phyloP scores from a whole-genome alignment of 768 basidiomycete species.

The Trametes cinnabarina region DNA sequence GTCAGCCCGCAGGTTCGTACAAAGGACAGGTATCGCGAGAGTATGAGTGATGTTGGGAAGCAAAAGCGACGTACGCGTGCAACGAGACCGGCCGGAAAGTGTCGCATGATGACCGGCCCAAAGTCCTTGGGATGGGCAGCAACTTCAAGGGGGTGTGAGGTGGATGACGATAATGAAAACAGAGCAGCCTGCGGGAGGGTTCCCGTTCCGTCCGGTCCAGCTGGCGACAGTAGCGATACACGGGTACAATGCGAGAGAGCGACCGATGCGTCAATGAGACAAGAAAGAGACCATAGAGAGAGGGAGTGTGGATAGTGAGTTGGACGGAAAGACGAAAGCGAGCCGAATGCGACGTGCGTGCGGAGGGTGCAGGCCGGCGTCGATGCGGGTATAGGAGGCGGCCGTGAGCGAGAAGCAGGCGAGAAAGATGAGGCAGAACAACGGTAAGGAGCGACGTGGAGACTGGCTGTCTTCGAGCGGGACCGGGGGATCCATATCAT shows the following conservation, averaged over 20 bases:
- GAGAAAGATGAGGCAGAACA: neutral
- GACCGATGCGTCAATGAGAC: conserved; percentile 1
- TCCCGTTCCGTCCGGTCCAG: conserved; percentile 12
- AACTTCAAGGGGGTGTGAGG: neutral
- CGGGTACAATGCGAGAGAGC: conserved; percentile 13
- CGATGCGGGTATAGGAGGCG: conserved; percentile 21
- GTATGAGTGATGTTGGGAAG: too few species aligned
- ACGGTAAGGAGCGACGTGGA: conserved; percentile 5
- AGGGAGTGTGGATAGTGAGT: neutral
- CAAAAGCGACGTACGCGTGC: too few species aligned
- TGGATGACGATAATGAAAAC: conserved; percentile 6
- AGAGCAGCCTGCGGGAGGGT: conserved; percentile 4
- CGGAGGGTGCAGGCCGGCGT: conserved; percentile 3
- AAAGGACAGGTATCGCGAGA: too few species aligned
- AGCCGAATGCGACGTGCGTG: conserved; percentile 3
- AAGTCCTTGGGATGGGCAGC: too few species aligned
- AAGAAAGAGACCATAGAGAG: neutral
- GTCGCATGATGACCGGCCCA: too few species aligned
- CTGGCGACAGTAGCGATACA: conserved; percentile 19
- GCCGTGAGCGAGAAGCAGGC: conserved; percentile 8
- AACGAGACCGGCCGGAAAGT: too few species aligned
- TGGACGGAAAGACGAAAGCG: neutral
- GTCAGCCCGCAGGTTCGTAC: neutral
- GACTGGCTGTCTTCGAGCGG: conserved; percentile 9
- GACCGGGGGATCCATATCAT: neutral